Conservation (phyloP, 73 alveolate genomes). For the Tetrahymena elliotti region DNA sequence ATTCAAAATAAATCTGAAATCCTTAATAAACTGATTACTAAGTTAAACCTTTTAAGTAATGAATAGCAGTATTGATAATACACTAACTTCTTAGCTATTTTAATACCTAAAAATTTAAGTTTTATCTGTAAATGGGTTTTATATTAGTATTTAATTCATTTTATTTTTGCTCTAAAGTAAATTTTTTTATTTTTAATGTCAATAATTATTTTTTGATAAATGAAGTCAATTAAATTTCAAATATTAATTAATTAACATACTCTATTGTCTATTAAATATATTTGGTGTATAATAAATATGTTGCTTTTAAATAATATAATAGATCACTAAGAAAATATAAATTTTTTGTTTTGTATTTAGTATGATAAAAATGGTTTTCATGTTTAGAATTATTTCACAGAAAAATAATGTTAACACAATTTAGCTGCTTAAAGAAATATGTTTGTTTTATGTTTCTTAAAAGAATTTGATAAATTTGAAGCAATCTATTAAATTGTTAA, state of each 20-base stretch:
- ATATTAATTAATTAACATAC: background rate
- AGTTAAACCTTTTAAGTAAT: background rate
- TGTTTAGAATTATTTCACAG: no score
- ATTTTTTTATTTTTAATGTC: background rate
- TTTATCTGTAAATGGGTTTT: background rate
- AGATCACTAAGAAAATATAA: no score
- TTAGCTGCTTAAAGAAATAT: no score
- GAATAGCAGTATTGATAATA: background rate
- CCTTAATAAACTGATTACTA: background rate
- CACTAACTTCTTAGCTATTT: background rate
- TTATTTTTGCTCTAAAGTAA: background rate
- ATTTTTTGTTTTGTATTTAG: no score
- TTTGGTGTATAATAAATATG: no score
- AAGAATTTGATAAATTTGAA: no score
- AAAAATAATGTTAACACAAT: no score
- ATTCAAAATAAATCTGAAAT: background rate
- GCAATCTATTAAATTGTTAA: no score
- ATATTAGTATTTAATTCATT: background rate
- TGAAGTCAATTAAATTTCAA: background rate
- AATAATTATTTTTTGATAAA: background rate
- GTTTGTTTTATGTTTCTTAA: no score
- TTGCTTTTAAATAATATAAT: no score
- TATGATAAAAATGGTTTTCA: no score
- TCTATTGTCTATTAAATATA: background rate
- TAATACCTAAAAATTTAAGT: background rate